Evolutionary conservation across 2,329 filamentous ascomycete species (phyloP).

Genomic region (Alternaria alternata): DNA sequence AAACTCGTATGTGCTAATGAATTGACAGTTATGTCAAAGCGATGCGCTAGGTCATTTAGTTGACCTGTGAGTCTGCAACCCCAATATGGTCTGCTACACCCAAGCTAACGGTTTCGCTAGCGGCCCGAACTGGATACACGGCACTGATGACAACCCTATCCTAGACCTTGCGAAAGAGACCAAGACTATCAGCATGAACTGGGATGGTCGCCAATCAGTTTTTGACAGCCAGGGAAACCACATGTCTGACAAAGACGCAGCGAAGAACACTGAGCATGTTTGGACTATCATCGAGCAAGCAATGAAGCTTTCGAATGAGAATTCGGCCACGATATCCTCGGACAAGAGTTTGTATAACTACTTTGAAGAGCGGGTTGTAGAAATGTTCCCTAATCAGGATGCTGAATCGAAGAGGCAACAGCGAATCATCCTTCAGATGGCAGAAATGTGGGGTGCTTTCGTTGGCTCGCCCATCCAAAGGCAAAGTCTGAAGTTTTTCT

Average conservation of each 20-base stretch:
- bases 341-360: slow-evolving; percentile 65
- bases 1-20: not conserved
- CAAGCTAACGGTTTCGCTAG: slow-evolving; percentile 42
- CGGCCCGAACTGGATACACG: slow-evolving; percentile 84
- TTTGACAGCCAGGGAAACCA: slow-evolving; percentile 65
- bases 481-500: slow-evolving; percentile 79
- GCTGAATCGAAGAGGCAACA: slow-evolving; percentile 56
- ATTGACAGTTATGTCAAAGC: slow-evolving; percentile 58
- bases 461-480: slow-evolving; percentile 69
- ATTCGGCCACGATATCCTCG: slow-evolving; percentile 61
- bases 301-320: slow-evolving; percentile 70
- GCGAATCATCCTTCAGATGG: slow-evolving; percentile 61
- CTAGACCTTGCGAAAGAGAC: slow-evolving; percentile 71
- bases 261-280: slow-evolving; percentile 59
- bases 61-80: slow-evolving; percentile 60
- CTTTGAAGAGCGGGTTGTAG: slow-evolving; percentile 60
- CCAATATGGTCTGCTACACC: not conserved
- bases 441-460: slow-evolving; percentile 75
- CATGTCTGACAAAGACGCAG: slow-evolving; percentile 54
- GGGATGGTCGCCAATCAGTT: slow-evolving; percentile 64
- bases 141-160: slow-evolving; percentile 75
- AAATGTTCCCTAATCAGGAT: slow-evolving; percentile 50
- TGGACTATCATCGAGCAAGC: slow-evolving; percentile 75
- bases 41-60: slow-evolving; percentile 59
- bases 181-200: slow-evolving; percentile 61